Base-by-base conservation (phyloP, 345 rosid species). In the Clausena lansium region DNA sequence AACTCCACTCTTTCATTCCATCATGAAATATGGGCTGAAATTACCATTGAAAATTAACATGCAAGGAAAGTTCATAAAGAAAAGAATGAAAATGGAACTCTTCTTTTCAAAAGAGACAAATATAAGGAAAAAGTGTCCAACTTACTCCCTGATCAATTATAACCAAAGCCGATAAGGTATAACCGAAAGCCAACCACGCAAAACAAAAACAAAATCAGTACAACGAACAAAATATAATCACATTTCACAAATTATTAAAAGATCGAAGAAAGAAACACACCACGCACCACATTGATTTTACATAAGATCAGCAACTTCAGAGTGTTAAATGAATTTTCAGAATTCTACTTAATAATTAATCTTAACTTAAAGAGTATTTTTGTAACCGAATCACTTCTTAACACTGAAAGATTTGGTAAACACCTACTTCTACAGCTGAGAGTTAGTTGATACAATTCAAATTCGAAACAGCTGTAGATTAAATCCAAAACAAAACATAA, bases 1-100 rank as follows among this genome's bases (percentile, higher is more conserved):
- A 96, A 76, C 99, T 92, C 99, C 99, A 94, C 77, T 94, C 98
- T 87, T 91, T 96, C 91, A 86, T 94, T 79, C 98, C 99, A 71
- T 96, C 98, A 62, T 90, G 97, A 82, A 96, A 96, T 81, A 87
- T 76, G 41, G 99, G 99, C 97, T 94, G 83, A 87, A 54, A 85
- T 76, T 27, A 47, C 72, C 36, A 75, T 73, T 36, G 45, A 83
- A 35, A 74, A 19, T 65, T 68, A 79, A 35, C 14, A 20, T 41
- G 11, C 32, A 63, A 17, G 8, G 20, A 52, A 60, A 45, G 14
- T 75, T 62, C 28, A 24, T 41, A 64, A 67, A n/a, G 28, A 32
- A 74, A 15, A 76, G 75, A 39, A 38, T 54, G 27, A 20, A 71
- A 39, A 50, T 15, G 0, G 52, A 36, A 30, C 14, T 9, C 14